Conservation (phyloP, 441 rosid species). For the Mallotus repandus region DNA sequence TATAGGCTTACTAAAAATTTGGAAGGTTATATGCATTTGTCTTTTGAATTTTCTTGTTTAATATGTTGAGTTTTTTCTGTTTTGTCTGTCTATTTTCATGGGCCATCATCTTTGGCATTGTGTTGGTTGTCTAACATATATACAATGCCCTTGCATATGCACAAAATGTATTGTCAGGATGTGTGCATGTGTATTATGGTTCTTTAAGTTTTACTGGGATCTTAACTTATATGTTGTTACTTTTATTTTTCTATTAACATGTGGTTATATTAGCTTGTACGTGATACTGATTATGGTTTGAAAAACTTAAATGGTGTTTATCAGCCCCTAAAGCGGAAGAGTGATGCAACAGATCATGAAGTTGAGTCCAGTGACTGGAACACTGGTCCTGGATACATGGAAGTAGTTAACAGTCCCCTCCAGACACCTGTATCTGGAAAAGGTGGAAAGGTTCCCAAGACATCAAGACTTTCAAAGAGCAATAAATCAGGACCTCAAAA, state of each 20-base stretch:
- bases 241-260: neutral
- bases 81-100: neutral
- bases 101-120: neutral
- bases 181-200: neutral
- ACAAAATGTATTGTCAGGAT: neutral
- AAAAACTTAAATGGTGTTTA: conserved; percentile 18
- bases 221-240: neutral
- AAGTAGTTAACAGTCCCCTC: conserved; percentile 46
- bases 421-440: conserved; percentile 83
- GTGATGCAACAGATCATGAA: conserved; percentile 50
- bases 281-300: conserved; percentile 25
- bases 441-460: conserved; percentile 64
- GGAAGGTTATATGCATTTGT: neutral
- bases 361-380: conserved; percentile 59
- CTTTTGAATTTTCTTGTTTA: neutral
- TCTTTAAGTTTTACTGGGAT: conserved; percentile 4
- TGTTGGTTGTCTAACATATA: neutral
- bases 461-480: conserved; percentile 58
- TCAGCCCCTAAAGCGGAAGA: conserved; percentile 78
- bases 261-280: neutral
- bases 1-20: neutral
- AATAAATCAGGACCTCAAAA: conserved; percentile 58
- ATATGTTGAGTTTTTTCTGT: neutral
- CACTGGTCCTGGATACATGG: conserved; percentile 45
- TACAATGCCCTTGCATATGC: neutral